phyloP scores from a whole-genome alignment of 495 filamentous ascomycete genomes.

The Rhizodiscina lignyota region DNA sequence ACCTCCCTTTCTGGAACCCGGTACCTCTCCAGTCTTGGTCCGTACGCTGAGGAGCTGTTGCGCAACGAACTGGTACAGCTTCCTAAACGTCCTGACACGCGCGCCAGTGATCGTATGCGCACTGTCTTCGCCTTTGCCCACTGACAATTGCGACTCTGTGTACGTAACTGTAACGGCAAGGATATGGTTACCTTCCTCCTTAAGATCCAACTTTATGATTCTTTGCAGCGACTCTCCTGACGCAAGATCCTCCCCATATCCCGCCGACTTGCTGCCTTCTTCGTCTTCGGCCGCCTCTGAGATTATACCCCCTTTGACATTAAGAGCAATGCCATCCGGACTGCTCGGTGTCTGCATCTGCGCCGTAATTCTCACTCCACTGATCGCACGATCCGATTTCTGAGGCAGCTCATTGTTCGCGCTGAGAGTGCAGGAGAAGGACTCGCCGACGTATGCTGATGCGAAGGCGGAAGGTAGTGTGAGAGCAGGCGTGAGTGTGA shows the following conservation, averaged over 20 bases:
- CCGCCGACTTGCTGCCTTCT: slow-evolving; percentile 16
- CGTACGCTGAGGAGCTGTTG: slow-evolving; percentile 77
- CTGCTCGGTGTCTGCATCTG: slow-evolving; percentile 86
- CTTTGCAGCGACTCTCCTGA: slow-evolving; percentile 61
- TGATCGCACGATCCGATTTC: slow-evolving; percentile 28
- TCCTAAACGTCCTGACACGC: slow-evolving; percentile 71
- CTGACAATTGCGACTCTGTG: slow-evolving; percentile 39
- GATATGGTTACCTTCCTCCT: slow-evolving; percentile 86
- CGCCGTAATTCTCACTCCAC: slow-evolving; percentile 63
- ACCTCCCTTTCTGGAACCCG: slow-evolving; percentile 9
- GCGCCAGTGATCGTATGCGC: slow-evolving; percentile 27
- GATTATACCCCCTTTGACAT: too few relatives aligned
- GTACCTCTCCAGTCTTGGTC: slow-evolving; percentile 61
- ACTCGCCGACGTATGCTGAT: slow-evolving; percentile 88
- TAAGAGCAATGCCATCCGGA: slow-evolving; percentile 30
- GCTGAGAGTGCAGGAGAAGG: slow-evolving; percentile 84
- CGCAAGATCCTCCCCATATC: slow-evolving; percentile 33
- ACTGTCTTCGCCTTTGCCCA: slow-evolving; percentile 19
- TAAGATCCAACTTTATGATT: slow-evolving; percentile 72
- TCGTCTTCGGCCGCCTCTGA: slow-evolving; percentile 8
- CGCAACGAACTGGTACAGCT: slow-evolving; percentile 92
- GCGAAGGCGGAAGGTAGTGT: slow-evolving; percentile 90
- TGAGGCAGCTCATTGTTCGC: slow-evolving; percentile 67
- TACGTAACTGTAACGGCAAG: slow-evolving; percentile 92
- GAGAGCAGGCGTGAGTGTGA: slow-evolving; percentile 48